Base-by-base conservation (phyloP, 352 stramenopile genomes). In the Pythium folliculosum region DNA sequence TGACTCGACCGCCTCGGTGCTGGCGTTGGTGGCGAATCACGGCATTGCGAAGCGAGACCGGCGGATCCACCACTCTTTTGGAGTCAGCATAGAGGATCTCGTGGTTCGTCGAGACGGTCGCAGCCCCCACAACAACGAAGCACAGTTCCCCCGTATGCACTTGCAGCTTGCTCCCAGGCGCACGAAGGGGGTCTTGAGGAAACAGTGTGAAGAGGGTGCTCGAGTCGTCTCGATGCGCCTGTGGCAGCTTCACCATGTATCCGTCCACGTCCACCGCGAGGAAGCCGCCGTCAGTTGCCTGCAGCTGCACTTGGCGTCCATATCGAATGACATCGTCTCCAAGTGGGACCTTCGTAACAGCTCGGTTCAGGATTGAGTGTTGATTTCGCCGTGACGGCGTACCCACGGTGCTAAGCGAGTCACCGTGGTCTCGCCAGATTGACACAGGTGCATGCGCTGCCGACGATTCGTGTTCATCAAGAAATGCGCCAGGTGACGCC, bases 151-250 rank as follows among this genome's bases (percentile, higher is more conserved):
- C 70, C 0, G 51, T 59, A 0, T 25, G 60, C 9, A 86, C 40
- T 30, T 52, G 55, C n/a, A 67, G 67, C 8, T 72, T 70, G 27
- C 62, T 71, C 6, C 54, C 57, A 5, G 65, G 35, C 17, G 40
- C 66, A 0, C 35, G 32, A 1, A 77, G 52, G 5, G 76, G 67
- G 43, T 81, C 65, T 13, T 67, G 71, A 17, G 70, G 65, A 23
- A 87, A 84, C 21, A 84, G 54, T 7, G 68, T 81, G 19, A 87
- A 37, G n/a, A 75, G 22, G 14, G 78, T 81, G 0, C 75, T 64
- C 1, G 74, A 66, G 38, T 87, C 77, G 12, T 70, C 57, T 8
- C 19, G 51, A 48, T 68, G 58, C 9, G 63, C 47, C 2, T 54
- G 14, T 1, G 72, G 50, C 8, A 72, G 60, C 63, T 87, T 87